Evolutionary conservation across 1,284 basidiomycete genomes (phyloP).

Genomic region (Schizopora paradoxa): DNA sequence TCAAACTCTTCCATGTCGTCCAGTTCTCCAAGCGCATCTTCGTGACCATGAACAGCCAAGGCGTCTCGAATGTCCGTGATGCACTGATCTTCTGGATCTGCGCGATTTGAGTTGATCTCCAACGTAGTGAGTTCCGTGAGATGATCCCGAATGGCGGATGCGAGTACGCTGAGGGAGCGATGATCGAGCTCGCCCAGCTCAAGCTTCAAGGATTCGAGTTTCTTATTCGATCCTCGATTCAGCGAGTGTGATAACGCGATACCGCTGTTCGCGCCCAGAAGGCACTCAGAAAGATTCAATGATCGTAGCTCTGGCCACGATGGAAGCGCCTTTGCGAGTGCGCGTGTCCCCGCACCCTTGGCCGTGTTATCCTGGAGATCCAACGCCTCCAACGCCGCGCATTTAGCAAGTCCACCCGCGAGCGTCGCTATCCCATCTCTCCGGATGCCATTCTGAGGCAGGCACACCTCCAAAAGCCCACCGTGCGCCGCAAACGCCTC

Average conservation of each 20-base stretch:
- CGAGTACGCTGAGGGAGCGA: constrained; percentile 63
- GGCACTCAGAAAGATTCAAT: constrained; percentile 91
- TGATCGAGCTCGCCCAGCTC: constrained; percentile 89
- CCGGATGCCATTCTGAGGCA: constrained; percentile 97
- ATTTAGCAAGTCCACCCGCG: constrained; percentile 70
- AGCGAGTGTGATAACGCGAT: constrained; percentile 61
- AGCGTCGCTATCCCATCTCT: constrained; percentile 90
- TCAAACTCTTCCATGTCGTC: constrained; percentile 63
- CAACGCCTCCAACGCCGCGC: constrained; percentile 66
- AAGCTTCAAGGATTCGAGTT: constrained; percentile 71
- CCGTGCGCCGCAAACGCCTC: constrained; percentile 85
- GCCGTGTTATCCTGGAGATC: constrained; percentile 98
- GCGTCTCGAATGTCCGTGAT: constrained; percentile 60
- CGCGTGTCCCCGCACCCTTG: constrained; percentile 67
- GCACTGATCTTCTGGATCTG: constrained; percentile 76
- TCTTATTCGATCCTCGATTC: constrained; percentile 59
- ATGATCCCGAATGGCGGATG: constrained; percentile 57
- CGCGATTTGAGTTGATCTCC: constrained; percentile 87
- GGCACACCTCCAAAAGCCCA: constrained; percentile 77
- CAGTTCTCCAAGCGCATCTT: constrained; percentile 74
- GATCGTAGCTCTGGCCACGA: constrained; percentile 70
- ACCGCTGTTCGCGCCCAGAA: constrained; percentile 54
- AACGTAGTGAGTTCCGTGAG: constrained; percentile 56
- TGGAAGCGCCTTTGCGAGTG: constrained; percentile 68
- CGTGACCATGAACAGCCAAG: constrained; percentile 68